Conservation (phyloP, 2,329 filamentous ascomycete species). For the Diaporthe nobilis region DNA sequence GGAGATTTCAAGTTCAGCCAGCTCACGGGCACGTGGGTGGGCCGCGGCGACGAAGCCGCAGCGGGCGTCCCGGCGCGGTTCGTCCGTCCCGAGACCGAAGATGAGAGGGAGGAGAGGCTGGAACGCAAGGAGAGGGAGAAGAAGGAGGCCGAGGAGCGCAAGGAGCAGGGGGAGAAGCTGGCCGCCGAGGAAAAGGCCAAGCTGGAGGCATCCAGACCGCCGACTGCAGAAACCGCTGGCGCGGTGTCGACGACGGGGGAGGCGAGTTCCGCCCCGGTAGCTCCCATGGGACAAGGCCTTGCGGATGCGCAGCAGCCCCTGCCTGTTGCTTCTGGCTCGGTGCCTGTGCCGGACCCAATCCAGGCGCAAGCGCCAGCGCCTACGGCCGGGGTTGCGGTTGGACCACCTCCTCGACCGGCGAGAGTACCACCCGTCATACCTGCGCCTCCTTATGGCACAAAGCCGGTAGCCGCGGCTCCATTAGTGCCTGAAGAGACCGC, state of each 20-base stretch:
- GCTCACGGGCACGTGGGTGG: slow-evolving; percentile 87
- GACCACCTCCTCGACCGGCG: slow-evolving; percentile 34
- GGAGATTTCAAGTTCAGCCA: slow-evolving; percentile 88
- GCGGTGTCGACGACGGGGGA: background rate
- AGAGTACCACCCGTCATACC: slow-evolving; percentile 37
- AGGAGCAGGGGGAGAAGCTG: slow-evolving; percentile 25
- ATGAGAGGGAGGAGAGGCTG: slow-evolving; percentile 41
- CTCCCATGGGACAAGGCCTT: slow-evolving; percentile 1
- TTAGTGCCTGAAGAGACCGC: background rate
- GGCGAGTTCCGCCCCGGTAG: background rate
- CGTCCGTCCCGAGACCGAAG: slow-evolving; percentile 47
- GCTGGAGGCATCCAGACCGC: slow-evolving; percentile 9
- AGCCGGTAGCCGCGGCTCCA: background rate
- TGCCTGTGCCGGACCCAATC: background rate
- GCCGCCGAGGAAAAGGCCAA: slow-evolving; percentile 29
- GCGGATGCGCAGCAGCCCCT: background rate
- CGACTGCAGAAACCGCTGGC: background rate
- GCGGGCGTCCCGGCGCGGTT: slow-evolving; percentile 87
- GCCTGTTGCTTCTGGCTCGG: background rate
- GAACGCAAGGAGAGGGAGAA: slow-evolving; percentile 40
- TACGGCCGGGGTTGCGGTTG: background rate
- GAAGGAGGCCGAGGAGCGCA: slow-evolving; percentile 31
- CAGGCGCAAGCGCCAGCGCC: slow-evolving; percentile 2
- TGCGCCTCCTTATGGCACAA: background rate
- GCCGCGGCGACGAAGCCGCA: slow-evolving; percentile 72